phyloP scores from a whole-genome alignment of 1,284 basidiomycete genomes.

The Leccinum solheimii region DNA sequence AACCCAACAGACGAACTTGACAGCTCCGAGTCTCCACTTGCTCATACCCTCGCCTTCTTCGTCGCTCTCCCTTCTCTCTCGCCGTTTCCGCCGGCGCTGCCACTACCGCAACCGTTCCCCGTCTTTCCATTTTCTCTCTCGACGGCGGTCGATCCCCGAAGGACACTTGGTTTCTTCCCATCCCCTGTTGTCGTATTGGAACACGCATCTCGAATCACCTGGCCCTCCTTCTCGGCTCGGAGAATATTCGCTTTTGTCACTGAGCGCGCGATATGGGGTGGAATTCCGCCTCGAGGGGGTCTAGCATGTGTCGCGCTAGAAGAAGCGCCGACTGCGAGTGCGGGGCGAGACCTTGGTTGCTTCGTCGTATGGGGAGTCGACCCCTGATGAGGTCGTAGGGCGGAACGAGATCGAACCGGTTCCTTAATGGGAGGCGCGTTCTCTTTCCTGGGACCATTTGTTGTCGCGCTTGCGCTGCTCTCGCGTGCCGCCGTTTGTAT shows the following conservation, averaged over 20 bases:
- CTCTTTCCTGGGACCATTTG: neutral
- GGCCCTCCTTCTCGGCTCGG: slow-evolving; percentile 28
- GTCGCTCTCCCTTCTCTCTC: slow-evolving; percentile 6
- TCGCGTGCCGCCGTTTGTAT: neutral
- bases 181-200: slow-evolving; percentile 1
- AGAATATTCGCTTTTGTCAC: slow-evolving; percentile 32
- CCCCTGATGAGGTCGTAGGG: slow-evolving; percentile 12
- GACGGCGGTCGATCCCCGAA: slow-evolving; percentile 8
- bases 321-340: neutral
- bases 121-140: slow-evolving; percentile 7
- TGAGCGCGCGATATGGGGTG: slow-evolving; percentile 32
- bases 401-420: neutral
- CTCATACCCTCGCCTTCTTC: slow-evolving; percentile 23
- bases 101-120: neutral
- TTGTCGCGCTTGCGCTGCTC: neutral
- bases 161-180: slow-evolving; percentile 31
- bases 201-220: slow-evolving; percentile 20
- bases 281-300: slow-evolving; percentile 33
- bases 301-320: slow-evolving; percentile 10
- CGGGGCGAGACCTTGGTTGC: neutral
- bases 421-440: slow-evolving; percentile 3
- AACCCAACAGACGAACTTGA: neutral
- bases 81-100: neutral
- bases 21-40: neutral
- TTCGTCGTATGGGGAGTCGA: neutral